phyloP scores from a whole-genome alignment of 2,329 filamentous ascomycete species.

The Reticulascus tulasneorum region DNA sequence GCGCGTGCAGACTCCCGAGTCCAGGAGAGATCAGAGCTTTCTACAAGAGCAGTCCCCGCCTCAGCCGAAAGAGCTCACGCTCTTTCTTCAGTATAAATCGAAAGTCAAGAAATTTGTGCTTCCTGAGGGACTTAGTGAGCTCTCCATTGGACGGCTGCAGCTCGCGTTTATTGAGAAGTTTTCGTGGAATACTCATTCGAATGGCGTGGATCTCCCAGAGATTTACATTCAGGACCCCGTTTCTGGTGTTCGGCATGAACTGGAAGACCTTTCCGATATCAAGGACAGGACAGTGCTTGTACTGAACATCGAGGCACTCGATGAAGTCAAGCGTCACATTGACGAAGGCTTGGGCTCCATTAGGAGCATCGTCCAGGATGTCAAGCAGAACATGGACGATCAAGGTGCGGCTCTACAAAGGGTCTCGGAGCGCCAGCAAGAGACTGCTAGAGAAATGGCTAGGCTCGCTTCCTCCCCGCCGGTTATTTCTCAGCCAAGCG shows the following conservation, averaged over 20 bases:
- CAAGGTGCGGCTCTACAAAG: slow-evolving; percentile 78
- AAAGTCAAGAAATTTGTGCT: slow-evolving; percentile 96
- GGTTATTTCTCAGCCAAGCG: slow-evolving; percentile 34
- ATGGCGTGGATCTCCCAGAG: slow-evolving; percentile 87
- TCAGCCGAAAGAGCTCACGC: slow-evolving; percentile 74
- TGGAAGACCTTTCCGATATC: slow-evolving; percentile 89
- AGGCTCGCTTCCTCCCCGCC: slow-evolving; percentile 46
- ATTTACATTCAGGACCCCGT: slow-evolving; percentile 97
- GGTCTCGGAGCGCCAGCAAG: slow-evolving; percentile 86
- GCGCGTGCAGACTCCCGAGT: slow-evolving; percentile 38
- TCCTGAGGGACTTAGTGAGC: slow-evolving; percentile 74
- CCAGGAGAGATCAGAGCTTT: slow-evolving; percentile 42
- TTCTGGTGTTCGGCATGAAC: slow-evolving; percentile 92
- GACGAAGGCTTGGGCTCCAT: slow-evolving; percentile 85
- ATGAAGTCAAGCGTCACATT: slow-evolving; percentile 94
- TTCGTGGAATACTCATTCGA: slow-evolving; percentile 95
- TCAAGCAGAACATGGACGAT: slow-evolving; percentile 78
- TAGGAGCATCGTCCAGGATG: slow-evolving; percentile 76
- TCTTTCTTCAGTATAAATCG: slow-evolving; percentile 94
- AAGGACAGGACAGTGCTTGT: slow-evolving; percentile 95
- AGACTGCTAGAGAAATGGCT: slow-evolving; percentile 83
- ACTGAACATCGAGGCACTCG: slow-evolving; percentile 85
- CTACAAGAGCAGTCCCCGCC: slow-evolving; percentile 67
- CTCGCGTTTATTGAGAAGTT: slow-evolving; percentile 99
- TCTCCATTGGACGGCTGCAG: slow-evolving; percentile 84